These are phyloP conservation scores for Rhodotorula sphaerocarpa DNA, from an alignment of 768 basidiomycete genomes.

Conservation along the genomic window DNA sequence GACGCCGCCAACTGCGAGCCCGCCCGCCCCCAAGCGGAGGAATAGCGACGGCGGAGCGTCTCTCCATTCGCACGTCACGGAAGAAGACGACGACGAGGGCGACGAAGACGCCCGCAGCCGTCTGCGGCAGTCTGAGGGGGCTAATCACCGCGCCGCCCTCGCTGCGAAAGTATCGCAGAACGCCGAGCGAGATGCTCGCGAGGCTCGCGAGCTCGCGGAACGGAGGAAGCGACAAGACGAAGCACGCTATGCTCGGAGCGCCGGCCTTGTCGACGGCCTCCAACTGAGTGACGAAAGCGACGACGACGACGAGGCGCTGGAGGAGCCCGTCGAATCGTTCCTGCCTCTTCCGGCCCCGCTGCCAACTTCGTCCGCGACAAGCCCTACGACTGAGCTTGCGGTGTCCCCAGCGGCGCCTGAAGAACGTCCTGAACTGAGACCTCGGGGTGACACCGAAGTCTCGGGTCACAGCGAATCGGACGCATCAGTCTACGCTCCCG, in stretches of 20 bases:
- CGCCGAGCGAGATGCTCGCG: conserved; percentile 41
- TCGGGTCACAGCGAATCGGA: no score
- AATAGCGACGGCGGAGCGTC: conserved; percentile 52
- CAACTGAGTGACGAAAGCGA: conserved; percentile 50
- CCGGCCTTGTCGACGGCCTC: conserved; percentile 34
- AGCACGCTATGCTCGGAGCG: conserved; percentile 21
- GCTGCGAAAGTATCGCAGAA: conserved; percentile 45
- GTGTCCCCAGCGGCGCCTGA: no score
- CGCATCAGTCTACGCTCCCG: no score
- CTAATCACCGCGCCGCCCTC: conserved; percentile 41
- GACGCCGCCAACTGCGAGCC: no score
- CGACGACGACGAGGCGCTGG: conserved; percentile 52
- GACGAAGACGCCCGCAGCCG: neutral
- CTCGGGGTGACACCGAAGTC: no score
- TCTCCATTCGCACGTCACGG: conserved; percentile 55
- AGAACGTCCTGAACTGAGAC: no score
- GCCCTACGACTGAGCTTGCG: no score
- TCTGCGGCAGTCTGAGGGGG: conserved; percentile 39
- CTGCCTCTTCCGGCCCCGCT: conserved; percentile 50
- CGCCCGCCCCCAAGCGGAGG: conserved; percentile 46
- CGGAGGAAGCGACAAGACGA: conserved; percentile 34
- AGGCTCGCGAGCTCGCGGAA: conserved; percentile 38
- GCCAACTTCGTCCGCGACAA: neutral
- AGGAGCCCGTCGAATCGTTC: conserved; percentile 49
- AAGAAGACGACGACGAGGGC: conserved; percentile 32